These are phyloP conservation scores for Penicillium steckii DNA, from an alignment of 495 filamentous ascomycete species.

Conservation along the genomic window DNA sequence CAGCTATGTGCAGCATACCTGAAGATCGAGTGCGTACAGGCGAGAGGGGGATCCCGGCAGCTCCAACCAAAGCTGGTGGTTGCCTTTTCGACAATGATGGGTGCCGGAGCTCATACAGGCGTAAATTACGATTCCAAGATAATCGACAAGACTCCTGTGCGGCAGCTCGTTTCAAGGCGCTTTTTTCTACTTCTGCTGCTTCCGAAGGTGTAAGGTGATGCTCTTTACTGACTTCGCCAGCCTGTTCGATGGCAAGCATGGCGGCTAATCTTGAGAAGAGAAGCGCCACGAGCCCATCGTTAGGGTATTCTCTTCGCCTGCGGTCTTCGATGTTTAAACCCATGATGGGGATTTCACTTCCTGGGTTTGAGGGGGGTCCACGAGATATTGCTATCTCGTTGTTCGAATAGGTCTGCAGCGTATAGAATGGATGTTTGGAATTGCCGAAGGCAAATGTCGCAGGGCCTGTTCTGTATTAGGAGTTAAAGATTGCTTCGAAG, in stretches of 20 bases:
- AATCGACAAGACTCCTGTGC: slow-evolving; percentile 71
- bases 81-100: slow-evolving; percentile 59
- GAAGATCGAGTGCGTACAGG: slow-evolving; percentile 43
- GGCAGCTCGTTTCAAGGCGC: slow-evolving; percentile 61
- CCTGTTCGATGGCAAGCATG: slow-evolving; percentile 66
- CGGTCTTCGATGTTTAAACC: slow-evolving; percentile 59
- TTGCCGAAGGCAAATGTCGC: slow-evolving; percentile 42
- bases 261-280: slow-evolving; percentile 70
- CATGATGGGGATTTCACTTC: slow-evolving; percentile 50
- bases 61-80: slow-evolving; percentile 50
- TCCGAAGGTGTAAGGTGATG: slow-evolving; percentile 42
- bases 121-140: slow-evolving; percentile 62
- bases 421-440: slow-evolving; percentile 44
- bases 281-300: slow-evolving; percentile 70
- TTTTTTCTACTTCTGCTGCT: slow-evolving; percentile 49
- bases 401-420: slow-evolving; percentile 41
- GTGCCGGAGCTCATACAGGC: slow-evolving; percentile 69
- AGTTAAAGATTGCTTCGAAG: slow-evolving; percentile 17
- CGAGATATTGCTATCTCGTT: slow-evolving; percentile 41
- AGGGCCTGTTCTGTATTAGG: slow-evolving; percentile 25
- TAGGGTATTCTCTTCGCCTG: slow-evolving; percentile 53
- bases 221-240: slow-evolving; percentile 43
- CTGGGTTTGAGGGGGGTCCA: slow-evolving; percentile 34
- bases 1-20: slow-evolving; percentile 38
- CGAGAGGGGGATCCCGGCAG: slow-evolving; percentile 61